A percentile compares a stretch with the other conserved stretches of the same genome.
Evolutionary conservation across 148 eudicot genomes (phyloP).

Genomic region (Suaeda aralocaspica): DNA sequence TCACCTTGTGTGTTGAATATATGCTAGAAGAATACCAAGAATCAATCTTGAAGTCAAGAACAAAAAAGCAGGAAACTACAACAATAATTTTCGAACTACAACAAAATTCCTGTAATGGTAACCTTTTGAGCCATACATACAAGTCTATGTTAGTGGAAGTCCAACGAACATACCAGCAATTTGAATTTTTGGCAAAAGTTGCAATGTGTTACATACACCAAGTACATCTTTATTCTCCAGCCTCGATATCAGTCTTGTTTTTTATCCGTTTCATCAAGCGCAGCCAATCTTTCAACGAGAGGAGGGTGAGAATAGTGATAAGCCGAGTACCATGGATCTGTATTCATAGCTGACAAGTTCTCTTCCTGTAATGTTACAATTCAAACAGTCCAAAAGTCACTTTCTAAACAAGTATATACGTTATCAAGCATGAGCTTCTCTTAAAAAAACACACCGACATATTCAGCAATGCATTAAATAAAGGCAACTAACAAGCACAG

Average conservation of each 20-base stretch:
- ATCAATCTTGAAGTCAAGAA: not conserved
- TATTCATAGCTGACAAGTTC: slow-evolving; percentile 92
- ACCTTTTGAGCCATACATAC: slow-evolving; percentile 8
- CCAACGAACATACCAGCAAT: slow-evolving; percentile 1
- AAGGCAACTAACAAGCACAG: not conserved
- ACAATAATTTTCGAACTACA: slow-evolving; percentile 2
- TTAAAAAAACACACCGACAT: not conserved
- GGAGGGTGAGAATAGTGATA: slow-evolving; percentile 98
- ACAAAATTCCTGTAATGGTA: slow-evolving; percentile 21
- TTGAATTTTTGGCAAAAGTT: slow-evolving; percentile 2
- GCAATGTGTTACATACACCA: slow-evolving; percentile 7
- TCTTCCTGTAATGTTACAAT: slow-evolving; percentile 60
- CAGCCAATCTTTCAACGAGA: slow-evolving; percentile 84
- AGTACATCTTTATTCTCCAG: not conserved
- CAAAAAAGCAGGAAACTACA: not conserved
- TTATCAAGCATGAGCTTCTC: not conserved
- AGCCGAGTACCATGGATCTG: slow-evolving; percentile 97
- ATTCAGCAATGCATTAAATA: not conserved
- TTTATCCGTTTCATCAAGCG: slow-evolving; percentile 66
- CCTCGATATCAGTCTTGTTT: slow-evolving; percentile 47
- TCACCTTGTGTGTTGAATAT: not conserved
- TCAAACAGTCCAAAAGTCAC: not conserved
- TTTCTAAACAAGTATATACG: not conserved
- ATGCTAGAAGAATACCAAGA: not conserved
- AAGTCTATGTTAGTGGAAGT: slow-evolving; percentile 12